Evolutionary conservation across 441 rosid genomes (phyloP), one percentile per base, ranked within the genome.

Genomic region (Jatropha multifida): DNA sequence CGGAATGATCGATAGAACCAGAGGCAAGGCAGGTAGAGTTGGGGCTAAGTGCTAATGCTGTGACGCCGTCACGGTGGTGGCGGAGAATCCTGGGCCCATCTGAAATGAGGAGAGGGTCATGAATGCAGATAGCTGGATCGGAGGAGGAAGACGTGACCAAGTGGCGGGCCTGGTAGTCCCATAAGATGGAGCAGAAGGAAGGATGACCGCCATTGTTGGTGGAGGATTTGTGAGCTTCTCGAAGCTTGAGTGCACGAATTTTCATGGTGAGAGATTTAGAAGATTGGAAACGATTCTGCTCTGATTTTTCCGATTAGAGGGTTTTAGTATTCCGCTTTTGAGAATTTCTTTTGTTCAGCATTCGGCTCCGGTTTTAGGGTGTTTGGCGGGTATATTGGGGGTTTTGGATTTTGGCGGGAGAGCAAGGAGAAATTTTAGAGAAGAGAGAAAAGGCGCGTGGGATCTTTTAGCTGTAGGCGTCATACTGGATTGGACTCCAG

Each of bases 51-150:
- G 96, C 92, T 41, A 93, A 71, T 44, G 97, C 87, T 11, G 98
- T 93, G 79, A 92, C 96, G 32, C 98, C 97, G 58, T 95, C 99
- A 11, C 92, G 93, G 77, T 95, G 99, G 85, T 93, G 99, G 32
- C 97, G 93, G 54, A 95, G 93, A 71, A 92, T 60, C 79, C 76
- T 88, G 1, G 99, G 90, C 0, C 82, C 73, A 79, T 74, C 80
- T 40, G 96, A 91, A 71, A 86, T 87, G 56, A 87, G 86, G 40
- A 90, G 87, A 40, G 91, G 83, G 63, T 95, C 93, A 83, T 93
- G 98, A 75, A 95, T 83, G 51, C 88, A 88, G 67, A 95, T 83
- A 1, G 92, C 74, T 0, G 92, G 81, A 73, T 93, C 96, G 1
- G 94, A 88, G 42, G 99, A 92, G 23, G 97, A 92, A 44, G 97